Evolutionary conservation across 2,329 filamentous ascomycete species (phyloP).

Genomic region (Biscogniauxia marginata): DNA sequence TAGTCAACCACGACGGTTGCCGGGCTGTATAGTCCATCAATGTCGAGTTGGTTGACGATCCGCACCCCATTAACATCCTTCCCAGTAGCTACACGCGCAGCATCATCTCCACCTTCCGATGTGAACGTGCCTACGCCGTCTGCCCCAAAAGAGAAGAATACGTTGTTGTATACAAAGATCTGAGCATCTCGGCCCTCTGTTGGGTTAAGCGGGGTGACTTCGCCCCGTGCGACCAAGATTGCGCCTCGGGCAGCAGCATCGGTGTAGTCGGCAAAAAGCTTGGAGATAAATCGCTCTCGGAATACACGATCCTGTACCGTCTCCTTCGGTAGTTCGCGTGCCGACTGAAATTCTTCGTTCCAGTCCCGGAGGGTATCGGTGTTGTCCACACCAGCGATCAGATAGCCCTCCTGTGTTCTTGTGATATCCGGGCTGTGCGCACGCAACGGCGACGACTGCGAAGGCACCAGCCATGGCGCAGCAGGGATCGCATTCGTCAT

Average conservation of each 20-base stretch:
- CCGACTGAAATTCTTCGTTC: slow-evolving; percentile 99
- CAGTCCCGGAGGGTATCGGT: slow-evolving; percentile 93
- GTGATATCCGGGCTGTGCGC: slow-evolving; percentile 81
- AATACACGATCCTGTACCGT: slow-evolving; percentile 95
- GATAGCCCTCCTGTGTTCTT: slow-evolving; percentile 86
- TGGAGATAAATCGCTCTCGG: slow-evolving; percentile 87
- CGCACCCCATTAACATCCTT: slow-evolving; percentile 96
- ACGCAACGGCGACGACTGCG: slow-evolving; percentile 60
- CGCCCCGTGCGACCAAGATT: slow-evolving; percentile 86
- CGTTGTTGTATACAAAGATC: slow-evolving; percentile 99
- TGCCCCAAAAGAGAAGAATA: slow-evolving; percentile 98
- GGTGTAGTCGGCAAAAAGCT: slow-evolving; percentile 96
- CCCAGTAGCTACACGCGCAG: slow-evolving; percentile 89
- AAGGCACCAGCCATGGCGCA: slow-evolving; percentile 85
- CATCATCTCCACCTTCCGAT: slow-evolving; percentile 93
- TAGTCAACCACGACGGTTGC: slow-evolving; percentile 97
- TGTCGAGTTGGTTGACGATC: slow-evolving; percentile 94
- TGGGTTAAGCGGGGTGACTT: slow-evolving; percentile 90
- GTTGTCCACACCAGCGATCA: slow-evolving; percentile 88
- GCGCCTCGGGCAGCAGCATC: slow-evolving; percentile 92
- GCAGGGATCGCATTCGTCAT: slow-evolving; percentile 93
- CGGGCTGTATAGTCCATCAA: slow-evolving; percentile 89
- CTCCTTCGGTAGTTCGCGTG: slow-evolving; percentile 89
- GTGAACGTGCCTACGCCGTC: slow-evolving; percentile 97
- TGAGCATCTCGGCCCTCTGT: slow-evolving; percentile 91